These are phyloP conservation scores for Fusarium acutatum DNA, from an alignment of 2,329 filamentous ascomycete genomes.

Conservation along the genomic window DNA sequence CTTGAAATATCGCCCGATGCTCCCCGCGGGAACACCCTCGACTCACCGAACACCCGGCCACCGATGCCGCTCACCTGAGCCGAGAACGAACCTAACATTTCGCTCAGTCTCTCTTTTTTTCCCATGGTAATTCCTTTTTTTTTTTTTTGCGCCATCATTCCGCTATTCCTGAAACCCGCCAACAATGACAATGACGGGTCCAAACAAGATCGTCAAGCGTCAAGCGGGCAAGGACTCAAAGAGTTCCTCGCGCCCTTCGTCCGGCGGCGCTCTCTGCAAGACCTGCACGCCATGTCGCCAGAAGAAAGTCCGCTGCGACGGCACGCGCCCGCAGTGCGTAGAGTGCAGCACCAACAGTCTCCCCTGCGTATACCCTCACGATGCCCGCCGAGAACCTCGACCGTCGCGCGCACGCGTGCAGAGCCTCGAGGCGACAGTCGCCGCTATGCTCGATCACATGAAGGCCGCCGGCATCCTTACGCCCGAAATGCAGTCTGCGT, in stretches of 20 bases:
- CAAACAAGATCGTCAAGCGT: conserved; percentile 38
- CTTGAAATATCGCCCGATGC: conserved; percentile 35
- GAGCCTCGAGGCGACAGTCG: conserved; percentile 43
- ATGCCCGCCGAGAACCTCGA: conserved; percentile 45
- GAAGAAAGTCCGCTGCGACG: conserved; percentile 49
- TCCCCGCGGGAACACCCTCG: conserved; percentile 17
- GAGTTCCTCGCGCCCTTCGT: conserved; percentile 28
- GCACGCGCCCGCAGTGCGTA: conserved; percentile 44
- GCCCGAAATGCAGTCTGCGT: conserved; percentile 39
- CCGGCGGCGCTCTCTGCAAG: conserved; percentile 44
- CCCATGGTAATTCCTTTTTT: neutral
- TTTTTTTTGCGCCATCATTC: neutral
- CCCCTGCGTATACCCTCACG: conserved; percentile 46
- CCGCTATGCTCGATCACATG: conserved; percentile 46
- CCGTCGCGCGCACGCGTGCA: conserved; percentile 45
- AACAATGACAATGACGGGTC: conserved; percentile 27
- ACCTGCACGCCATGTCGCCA: conserved; percentile 48
- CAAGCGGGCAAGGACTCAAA: conserved; percentile 32
- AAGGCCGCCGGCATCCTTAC: conserved; percentile 43
- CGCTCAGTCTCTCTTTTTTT: neutral
- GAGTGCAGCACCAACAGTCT: conserved; percentile 43
- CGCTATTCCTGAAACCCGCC: neutral
- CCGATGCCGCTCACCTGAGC: conserved; percentile 35
- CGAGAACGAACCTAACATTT: conserved; percentile 8
- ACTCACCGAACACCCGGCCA: conserved; percentile 29